Evolutionary conservation across 441 rosid species (phyloP), one percentile per base, ranked within the genome.

Genomic region (Hura crepitans): DNA sequence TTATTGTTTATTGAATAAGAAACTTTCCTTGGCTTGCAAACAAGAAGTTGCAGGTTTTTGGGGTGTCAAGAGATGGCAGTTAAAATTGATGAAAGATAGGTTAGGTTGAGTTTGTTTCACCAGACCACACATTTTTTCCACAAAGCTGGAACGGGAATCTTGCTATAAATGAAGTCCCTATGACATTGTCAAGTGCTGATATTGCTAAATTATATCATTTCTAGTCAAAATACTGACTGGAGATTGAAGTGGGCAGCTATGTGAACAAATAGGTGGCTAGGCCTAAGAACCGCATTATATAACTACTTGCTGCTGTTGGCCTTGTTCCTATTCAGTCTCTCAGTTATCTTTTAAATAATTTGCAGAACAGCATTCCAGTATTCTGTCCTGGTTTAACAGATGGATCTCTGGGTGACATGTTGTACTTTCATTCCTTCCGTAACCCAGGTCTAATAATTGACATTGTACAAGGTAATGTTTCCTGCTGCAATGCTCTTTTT

Each of bases 401-500:
- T 84, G 98, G 98, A 70, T 91, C 98, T 37, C 74, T 94, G 22
- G 98, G 97, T 31, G 96, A 91, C 88, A 94, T 88, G 97, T 59
- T 94, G 72, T 91, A 91, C 77, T 89, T 91, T 65, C 98, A 94
- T 81, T 89, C 96, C 30, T 87, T 86, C 45, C 84, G 79, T 54
- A 86, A 70, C 79, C 85, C 88, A 7, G 92, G 90, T 68, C 79
- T 86, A 33, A 61, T 84, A 49, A 62, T 91, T 18, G 96, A 91
- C 49, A 63, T 89, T 35, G 87, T 89, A 47, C 92, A 87, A 87
- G 97, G 97, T 87, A 62, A 71, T 72, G n/a, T 64, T 59, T 73
- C 39, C 10, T 30, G 57, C 50, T 66, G 31, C 62, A 39, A 5
- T 51, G 14, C 20, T 8, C 5, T 54, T 50, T 35, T 33, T 33